Evolutionary conservation across 805 yeast species (phyloP).

Genomic region (Candida morakotiae): DNA sequence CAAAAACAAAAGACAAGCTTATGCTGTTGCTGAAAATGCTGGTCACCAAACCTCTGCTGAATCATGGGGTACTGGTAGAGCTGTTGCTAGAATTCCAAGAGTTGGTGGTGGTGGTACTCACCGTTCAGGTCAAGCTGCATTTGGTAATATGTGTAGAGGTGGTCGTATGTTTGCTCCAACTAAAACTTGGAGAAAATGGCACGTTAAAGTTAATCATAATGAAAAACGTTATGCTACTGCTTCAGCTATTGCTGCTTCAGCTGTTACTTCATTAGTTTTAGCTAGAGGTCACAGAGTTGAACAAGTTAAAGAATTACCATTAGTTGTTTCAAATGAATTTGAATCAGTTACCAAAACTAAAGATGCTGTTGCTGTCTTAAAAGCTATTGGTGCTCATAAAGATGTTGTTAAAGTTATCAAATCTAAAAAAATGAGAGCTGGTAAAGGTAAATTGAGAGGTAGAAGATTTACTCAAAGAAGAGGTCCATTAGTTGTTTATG

Average conservation of each 20-base stretch:
- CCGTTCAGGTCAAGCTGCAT: conserved; percentile 99
- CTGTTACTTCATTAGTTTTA: conserved; percentile 94
- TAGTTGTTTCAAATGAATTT: conserved; percentile 89
- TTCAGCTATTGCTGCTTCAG: conserved; percentile 98
- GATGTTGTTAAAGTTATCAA: conserved; percentile 97
- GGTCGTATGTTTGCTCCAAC: conserved; percentile 99
- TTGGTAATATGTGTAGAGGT: conserved; percentile 99
- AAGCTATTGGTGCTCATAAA: conserved; percentile 98
- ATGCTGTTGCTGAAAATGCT: conserved; percentile 98
- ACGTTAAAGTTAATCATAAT: conserved; percentile 99
- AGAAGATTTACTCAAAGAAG: conserved; percentile 99
- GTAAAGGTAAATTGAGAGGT: conserved; percentile 99
- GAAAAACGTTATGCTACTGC: conserved; percentile 99
- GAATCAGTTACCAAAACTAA: conserved; percentile 95
- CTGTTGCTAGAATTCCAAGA: conserved; percentile 99
- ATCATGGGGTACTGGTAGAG: conserved; percentile 99
- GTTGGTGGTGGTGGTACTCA: conserved; percentile 99
- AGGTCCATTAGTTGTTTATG: conserved; percentile 99
- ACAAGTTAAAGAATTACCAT: conserved; percentile 96
- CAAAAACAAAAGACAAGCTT: conserved; percentile 99
- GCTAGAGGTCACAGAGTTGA: conserved; percentile 99
- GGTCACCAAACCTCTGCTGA: conserved; percentile 99
- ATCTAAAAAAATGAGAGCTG: conserved; percentile 99
- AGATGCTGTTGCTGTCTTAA: conserved; percentile 97
- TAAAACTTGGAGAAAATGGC: conserved; percentile 99